A percentile compares a stretch with the other conserved stretches of the same genome.
Evolutionary conservation across 2,329 filamentous ascomycete species (phyloP).

Genomic region (Trichocomaceae sp.): DNA sequence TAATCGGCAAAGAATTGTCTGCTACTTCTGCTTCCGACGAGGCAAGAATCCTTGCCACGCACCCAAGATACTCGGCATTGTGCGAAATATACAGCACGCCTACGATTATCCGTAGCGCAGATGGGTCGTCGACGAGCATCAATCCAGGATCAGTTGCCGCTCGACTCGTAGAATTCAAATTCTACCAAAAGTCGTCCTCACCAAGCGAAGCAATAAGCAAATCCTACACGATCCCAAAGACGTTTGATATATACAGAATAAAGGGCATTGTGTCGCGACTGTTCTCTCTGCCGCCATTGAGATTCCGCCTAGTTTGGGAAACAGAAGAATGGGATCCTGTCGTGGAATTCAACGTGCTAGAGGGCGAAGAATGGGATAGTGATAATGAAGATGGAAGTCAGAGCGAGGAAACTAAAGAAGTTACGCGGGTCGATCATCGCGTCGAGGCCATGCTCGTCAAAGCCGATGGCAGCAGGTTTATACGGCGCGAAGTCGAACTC

Average conservation of each 20-base stretch:
- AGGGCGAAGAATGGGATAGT: constrained; percentile 40
- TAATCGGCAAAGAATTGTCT: constrained; percentile 69
- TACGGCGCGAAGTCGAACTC: constrained; percentile 73
- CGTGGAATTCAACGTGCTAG: constrained; percentile 54
- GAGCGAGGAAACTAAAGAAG: constrained; percentile 31
- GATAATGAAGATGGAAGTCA: constrained; percentile 31
- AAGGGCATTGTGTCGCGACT: constrained; percentile 68
- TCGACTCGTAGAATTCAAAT: constrained; percentile 58
- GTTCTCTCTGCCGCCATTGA: constrained; percentile 60
- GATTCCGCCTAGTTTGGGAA: constrained; percentile 70
- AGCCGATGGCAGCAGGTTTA: constrained; percentile 51
- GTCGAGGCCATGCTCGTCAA: constrained; percentile 13
- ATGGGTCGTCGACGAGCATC: constrained; percentile 33
- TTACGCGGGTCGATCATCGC: not conserved
- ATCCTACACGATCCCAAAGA: constrained; percentile 60
- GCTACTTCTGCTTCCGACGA: constrained; percentile 37
- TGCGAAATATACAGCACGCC: constrained; percentile 72
- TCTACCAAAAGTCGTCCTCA: constrained; percentile 44
- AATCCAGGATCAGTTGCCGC: constrained; percentile 80
- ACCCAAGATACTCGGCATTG: constrained; percentile 67
- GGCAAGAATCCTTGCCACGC: constrained; percentile 50
- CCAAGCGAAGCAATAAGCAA: constrained; percentile 7
- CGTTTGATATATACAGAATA: constrained; percentile 72
- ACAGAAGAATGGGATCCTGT: constrained; percentile 86
- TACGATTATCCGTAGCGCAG: constrained; percentile 49